Base-by-base conservation (phyloP, 2,329 filamentous ascomycete species). In the Xylariaceae sp. region DNA sequence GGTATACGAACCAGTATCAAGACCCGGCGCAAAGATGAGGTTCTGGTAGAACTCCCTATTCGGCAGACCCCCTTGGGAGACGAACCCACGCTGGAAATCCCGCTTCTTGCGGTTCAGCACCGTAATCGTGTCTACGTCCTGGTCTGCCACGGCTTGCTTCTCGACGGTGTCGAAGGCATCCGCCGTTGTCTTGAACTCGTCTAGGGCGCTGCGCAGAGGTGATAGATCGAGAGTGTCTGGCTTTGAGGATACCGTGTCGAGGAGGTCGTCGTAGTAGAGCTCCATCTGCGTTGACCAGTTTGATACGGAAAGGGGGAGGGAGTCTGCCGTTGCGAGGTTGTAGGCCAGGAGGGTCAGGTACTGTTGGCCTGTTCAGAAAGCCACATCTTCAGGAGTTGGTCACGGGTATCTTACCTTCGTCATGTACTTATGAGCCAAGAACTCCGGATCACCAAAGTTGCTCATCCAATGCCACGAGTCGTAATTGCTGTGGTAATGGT, bases 391-490 rank as follows among this genome's bases (percentile, higher is more conserved):
- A n/a, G n/a, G n/a, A n/a, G n/a, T n/a, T n/a, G n/a, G n/a, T n/a
- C n/a, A n/a, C n/a, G n/a, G n/a, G 17, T 17, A 17, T 17, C n/a
- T n/a, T 17, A 86, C 71, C 67, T 82, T 83, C 0, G 84, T 77
- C 60, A 81, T 77, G 0, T 85, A 77, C 6, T 79, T 72, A 62
- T 88, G 87, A 47, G 86, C 82, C n/a, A 82, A 76, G 54, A 82
- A 85, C 0, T 76, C 79, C 1, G 80, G 80, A 65, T 96, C 91
- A 3, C 90, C 90, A 65, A 85, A 91, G 2, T 78, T 87, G 11
- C 87, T 80, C 89, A 94, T 94, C 90, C 90, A 95, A 67, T 87
- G 78, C 70, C 89, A 92, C 39, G 83, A 89, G 70, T 95, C 91
- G 70, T 92, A 95, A 74, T 94, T 94, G 62, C 84, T 62, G 71